Evolutionary conservation across 257 asterid genomes (phyloP), one percentile per base, ranked within the genome.

Genomic region (Przewalskia tangutica): DNA sequence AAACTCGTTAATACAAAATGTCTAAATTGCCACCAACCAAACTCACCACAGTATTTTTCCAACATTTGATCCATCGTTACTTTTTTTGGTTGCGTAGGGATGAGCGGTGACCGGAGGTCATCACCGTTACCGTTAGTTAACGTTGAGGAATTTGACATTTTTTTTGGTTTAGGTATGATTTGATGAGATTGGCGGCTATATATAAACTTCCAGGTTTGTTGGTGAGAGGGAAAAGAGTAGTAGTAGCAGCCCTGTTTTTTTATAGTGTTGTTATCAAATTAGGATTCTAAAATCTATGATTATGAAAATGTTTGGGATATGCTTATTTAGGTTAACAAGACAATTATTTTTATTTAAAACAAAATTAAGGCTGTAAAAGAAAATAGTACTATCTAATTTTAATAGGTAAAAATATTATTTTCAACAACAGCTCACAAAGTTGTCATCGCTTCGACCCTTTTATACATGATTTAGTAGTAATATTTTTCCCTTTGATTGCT

Each of bases 21-120:
- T 56, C 85, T 82, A 27, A 89, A 14, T 79, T 93, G 98, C 98
- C 98, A 94, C 85, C 81, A 36, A 66, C 97, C 97, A 12, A 94
- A 91, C 77, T 94, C 97, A 44, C 97, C 97, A 88, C 97, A 91
- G 51, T 93, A 78, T n/a, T 88, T 91, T 3, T 75, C 87, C 75
- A 94, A 55, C 95, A 91, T 91, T 76, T 85, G 93, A 85, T 93
- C 97, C 64, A 94, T 88, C 85, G 88, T 73, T 16, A 93, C 75
- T 73, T 84, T 86, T 83, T 93, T 82, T 27, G 53, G 27, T 6
- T 78, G 9, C 73, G 85, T 83, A 5, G 53, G 77, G 12, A 90
- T 76, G 13, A 93, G 89, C 77, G 92, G 91, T 38, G 83, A 48
- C 56, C 81, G 83, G 83, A 88, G 85, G 76, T 83, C 91, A 77